Conservation (phyloP, 345 rosid genomes). For the Populus deltoides region DNA sequence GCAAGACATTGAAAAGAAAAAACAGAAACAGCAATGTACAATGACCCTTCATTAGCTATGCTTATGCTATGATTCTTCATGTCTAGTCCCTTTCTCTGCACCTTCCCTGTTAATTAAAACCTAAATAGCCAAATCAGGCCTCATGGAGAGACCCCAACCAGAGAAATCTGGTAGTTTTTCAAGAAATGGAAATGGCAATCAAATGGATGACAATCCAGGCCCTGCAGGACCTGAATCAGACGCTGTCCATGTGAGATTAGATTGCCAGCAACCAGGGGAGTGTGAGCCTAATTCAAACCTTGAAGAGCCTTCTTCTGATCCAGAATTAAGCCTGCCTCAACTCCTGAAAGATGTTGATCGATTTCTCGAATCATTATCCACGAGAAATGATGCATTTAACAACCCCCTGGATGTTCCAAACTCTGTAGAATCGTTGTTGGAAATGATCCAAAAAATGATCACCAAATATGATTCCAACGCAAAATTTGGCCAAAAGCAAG, state of each 20-base stretch:
- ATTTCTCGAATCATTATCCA: slow-evolving; percentile 29
- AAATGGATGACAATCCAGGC: not conserved
- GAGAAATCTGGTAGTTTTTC: slow-evolving; percentile 33
- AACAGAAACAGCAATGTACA: slow-evolving; percentile 11
- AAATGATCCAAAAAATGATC: slow-evolving; percentile 48
- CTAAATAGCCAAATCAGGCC: not conserved
- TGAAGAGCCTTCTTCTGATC: not conserved
- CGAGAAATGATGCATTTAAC: slow-evolving; percentile 18
- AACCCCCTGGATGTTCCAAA: slow-evolving; percentile 45
- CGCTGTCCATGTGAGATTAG: not conserved
- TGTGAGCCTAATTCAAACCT: not conserved
- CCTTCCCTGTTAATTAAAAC: not conserved
- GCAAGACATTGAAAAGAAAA: slow-evolving; percentile 1
- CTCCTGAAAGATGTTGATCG: slow-evolving; percentile 47
- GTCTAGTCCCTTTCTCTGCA: not conserved
- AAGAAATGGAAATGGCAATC: slow-evolving; percentile 5
- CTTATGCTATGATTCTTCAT: slow-evolving; percentile 14
- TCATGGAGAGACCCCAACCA: slow-evolving; percentile 20
- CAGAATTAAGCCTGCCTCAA: slow-evolving; percentile 19
- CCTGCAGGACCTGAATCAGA: slow-evolving; percentile 6
- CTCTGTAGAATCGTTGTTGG: slow-evolving; percentile 55
- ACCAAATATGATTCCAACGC: slow-evolving; percentile 40
- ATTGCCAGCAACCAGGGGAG: not conserved
- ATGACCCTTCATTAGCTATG: not conserved
- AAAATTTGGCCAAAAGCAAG: slow-evolving; percentile 32